Evolutionary conservation across 805 yeast genomes (phyloP).

Genomic region (Dipodascopsis uninucleata): DNA sequence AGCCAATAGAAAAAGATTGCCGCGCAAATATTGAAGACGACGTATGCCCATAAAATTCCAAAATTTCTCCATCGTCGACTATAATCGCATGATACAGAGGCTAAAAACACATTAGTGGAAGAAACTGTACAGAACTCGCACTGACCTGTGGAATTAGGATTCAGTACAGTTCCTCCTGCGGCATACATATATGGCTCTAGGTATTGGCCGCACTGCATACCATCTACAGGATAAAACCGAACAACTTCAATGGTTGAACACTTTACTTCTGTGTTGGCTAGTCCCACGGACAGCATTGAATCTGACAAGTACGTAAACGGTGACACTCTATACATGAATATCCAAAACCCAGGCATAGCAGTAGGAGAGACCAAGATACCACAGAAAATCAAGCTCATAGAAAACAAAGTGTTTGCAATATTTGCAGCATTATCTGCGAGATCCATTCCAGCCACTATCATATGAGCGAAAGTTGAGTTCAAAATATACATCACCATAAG

Average conservation of each 20-base stretch:
- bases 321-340: constrained; percentile 71
- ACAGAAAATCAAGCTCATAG: constrained; percentile 61
- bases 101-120: constrained; percentile 27
- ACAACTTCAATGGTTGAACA: constrained; percentile 52
- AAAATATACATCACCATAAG: constrained; percentile 34
- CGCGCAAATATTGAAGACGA: constrained; percentile 40
- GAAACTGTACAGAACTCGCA: constrained; percentile 15
- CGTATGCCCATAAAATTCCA: constrained; percentile 52
- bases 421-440: constrained; percentile 31
- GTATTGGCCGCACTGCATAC: constrained; percentile 59
- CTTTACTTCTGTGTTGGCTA: constrained; percentile 50
- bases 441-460: constrained; percentile 37
- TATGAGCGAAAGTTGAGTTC: constrained; percentile 56
- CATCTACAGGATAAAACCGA: constrained; percentile 53
- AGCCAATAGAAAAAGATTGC: constrained; percentile 41
- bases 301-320: constrained; percentile 69
- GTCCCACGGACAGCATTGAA: constrained; percentile 46
- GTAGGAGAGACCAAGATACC: constrained; percentile 60
- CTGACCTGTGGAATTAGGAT: constrained; percentile 47
- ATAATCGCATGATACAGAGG: constrained; percentile 41
- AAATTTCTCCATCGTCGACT: constrained; percentile 61
- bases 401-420: constrained; percentile 42
- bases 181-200: constrained; percentile 42
- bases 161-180: constrained; percentile 56
- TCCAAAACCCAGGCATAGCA: constrained; percentile 79